Evolutionary conservation across 805 yeast genomes (phyloP).

Genomic region (Metschnikowia baotianmanensis): DNA sequence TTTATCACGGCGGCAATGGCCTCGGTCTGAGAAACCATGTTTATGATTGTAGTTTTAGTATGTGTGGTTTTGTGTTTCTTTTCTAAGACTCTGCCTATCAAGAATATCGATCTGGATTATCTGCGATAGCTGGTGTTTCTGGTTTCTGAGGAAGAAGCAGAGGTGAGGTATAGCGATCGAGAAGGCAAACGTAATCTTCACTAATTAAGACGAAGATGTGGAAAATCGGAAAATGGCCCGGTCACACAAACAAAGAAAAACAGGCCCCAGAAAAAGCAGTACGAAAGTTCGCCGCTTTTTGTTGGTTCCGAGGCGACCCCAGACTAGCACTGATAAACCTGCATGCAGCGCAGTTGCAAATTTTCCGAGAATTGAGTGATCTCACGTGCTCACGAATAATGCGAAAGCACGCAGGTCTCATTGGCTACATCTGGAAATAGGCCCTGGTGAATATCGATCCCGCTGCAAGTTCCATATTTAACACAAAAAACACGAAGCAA

Average conservation of each 20-base stretch:
- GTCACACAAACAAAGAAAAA: not conserved
- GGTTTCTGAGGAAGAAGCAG: no score
- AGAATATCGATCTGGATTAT: not conserved
- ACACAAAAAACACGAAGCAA: no score
- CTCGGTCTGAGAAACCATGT: slow-evolving; percentile 17
- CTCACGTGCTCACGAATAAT: slow-evolving; percentile 21
- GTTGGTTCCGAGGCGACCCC: slow-evolving; percentile 8
- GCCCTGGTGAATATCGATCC: not conserved
- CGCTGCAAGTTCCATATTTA: no score
- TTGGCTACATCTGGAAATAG: slow-evolving; percentile 13
- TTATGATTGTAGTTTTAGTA: no score
- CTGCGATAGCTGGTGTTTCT: no score
- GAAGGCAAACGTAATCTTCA: no score
- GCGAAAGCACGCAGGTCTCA: slow-evolving; percentile 8
- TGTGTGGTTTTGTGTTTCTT: not conserved
- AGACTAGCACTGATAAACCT: slow-evolving; percentile 10
- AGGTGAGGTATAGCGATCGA: no score
- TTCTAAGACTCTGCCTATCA: not conserved
- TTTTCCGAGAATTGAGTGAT: slow-evolving; percentile 20
- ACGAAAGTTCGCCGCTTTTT: not conserved
- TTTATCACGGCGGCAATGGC: slow-evolving; percentile 23
- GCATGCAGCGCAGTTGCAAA: slow-evolving; percentile 15
- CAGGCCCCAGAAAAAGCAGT: not conserved
- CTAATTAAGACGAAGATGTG: no score
- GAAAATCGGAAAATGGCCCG: no score